A percentile compares a stretch with the other conserved stretches of the same genome.
Evolutionary conservation across 2,329 filamentous ascomycete species (phyloP).

Genomic region (Incumbomyces lentus): DNA sequence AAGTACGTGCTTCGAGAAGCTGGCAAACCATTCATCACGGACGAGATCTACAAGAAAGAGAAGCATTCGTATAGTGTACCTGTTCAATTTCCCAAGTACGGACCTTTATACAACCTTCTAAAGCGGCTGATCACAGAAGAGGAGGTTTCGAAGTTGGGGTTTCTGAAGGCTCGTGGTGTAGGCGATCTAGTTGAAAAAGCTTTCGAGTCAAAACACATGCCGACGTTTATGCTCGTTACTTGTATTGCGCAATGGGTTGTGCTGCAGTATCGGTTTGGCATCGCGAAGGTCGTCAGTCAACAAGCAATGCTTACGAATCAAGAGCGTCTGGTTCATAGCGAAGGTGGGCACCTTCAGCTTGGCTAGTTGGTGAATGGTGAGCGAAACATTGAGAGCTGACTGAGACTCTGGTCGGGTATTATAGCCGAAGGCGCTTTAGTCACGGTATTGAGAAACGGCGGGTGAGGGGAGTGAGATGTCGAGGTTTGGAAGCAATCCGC

Average conservation of each 20-base stretch:
- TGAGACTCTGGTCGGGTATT: no score
- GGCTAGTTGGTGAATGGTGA: background rate
- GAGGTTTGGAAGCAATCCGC: no score
- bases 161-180: conserved; percentile 31
- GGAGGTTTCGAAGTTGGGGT: conserved; percentile 31
- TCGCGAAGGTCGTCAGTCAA: conserved; percentile 26
- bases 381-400: no score
- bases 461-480: no score
- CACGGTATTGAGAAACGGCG: no score
- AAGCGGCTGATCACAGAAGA: conserved; percentile 26
- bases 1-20: conserved; percentile 46
- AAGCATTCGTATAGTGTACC: conserved; percentile 45
- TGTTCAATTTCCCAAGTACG: conserved; percentile 30
- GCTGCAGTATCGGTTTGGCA: conserved; percentile 33
- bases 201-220: conserved; percentile 29
- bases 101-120: conserved; percentile 32
- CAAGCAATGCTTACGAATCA: background rate
- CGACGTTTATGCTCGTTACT: conserved; percentile 30
- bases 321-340: background rate
- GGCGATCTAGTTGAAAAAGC: conserved; percentile 28
- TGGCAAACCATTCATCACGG: conserved; percentile 39
- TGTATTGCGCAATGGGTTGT: conserved; percentile 36
- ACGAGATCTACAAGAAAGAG: conserved; percentile 38
- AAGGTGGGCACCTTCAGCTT: background rate
- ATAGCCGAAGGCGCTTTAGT: no score